A percentile compares a stretch with the other conserved stretches of the same genome.
These are phyloP conservation scores for Exidia glandulosa DNA, from an alignment of 768 basidiomycete species.

Conservation along the genomic window DNA sequence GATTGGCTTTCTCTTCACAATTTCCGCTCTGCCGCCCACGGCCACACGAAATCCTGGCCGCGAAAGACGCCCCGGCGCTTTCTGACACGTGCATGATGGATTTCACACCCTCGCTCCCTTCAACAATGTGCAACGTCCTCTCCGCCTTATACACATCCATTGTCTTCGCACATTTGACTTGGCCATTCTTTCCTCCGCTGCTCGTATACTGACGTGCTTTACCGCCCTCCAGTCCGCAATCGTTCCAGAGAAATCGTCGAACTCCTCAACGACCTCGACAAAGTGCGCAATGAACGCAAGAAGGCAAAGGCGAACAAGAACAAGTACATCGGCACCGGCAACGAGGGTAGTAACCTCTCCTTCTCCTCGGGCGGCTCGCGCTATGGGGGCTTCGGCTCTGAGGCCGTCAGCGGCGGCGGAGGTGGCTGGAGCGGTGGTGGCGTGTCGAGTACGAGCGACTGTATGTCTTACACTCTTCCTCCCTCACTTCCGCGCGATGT, in stretches of 20 bases:
- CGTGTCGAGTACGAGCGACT: not conserved
- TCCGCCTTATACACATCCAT: no score
- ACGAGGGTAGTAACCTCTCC: slow-evolving; percentile 59
- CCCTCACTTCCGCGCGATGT: not conserved
- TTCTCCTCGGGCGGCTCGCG: slow-evolving; percentile 47
- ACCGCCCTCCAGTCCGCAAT: slow-evolving; percentile 63
- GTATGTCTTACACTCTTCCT: not conserved
- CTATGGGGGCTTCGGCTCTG: slow-evolving; percentile 64
- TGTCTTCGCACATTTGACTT: no score
- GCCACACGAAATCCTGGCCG: no score
- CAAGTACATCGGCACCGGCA: slow-evolving; percentile 85
- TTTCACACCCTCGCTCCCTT: no score
- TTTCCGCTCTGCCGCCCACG: no score
- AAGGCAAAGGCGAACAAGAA: slow-evolving; percentile 85
- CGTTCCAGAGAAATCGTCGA: slow-evolving; percentile 89
- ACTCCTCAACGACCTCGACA: slow-evolving; percentile 81
- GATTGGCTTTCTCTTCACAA: no score
- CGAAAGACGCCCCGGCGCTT: no score
- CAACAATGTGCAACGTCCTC: no score
- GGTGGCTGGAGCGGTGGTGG: slow-evolving; percentile 17
- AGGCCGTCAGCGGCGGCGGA: slow-evolving; percentile 23
- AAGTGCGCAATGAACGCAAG: slow-evolving; percentile 76
- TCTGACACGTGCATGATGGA: no score
- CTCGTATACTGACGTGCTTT: no score
- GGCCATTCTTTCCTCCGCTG: no score